Conservation (phyloP, 495 filamentous ascomycete species). For the Neurospora discreta region DNA sequence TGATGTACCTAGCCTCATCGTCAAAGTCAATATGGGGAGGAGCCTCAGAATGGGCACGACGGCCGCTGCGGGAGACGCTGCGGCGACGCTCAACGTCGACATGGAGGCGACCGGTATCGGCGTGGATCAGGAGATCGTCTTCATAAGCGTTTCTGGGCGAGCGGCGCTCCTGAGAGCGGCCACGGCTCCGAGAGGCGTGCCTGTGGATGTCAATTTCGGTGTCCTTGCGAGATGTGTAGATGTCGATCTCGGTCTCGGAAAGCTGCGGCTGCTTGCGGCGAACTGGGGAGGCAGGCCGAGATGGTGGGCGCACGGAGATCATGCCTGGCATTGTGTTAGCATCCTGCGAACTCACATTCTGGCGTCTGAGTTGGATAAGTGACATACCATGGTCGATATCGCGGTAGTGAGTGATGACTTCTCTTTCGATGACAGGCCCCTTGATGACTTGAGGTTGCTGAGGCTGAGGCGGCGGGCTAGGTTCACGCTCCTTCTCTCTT, state of each 20-base stretch:
- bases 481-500: conserved; percentile 31
- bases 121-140: conserved; percentile 30
- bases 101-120: conserved; percentile 49
- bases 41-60: conserved; percentile 37
- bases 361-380: not conserved
- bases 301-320: conserved; percentile 31
- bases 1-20: conserved; percentile 59
- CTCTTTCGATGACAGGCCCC: conserved; percentile 62
- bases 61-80: conserved; percentile 19
- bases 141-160: conserved; percentile 23
- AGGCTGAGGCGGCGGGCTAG: conserved; percentile 37
- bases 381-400: conserved; percentile 77
- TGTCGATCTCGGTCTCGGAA: conserved; percentile 42
- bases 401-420: conserved; percentile 75
- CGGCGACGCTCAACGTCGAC: conserved; percentile 37
- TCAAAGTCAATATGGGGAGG: conserved; percentile 29
- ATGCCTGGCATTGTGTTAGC: conserved; percentile 24
- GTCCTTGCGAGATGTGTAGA: conserved; percentile 32
- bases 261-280: conserved; percentile 19
- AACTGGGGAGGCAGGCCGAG: conserved; percentile 33
- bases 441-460: conserved; percentile 45
- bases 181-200: conserved; percentile 19
- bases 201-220: conserved; percentile 41
- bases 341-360: not conserved
- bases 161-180: conserved; percentile 24